phyloP scores from a whole-genome alignment of 2,329 filamentous ascomycete genomes.

The Epichloe amarillans region DNA sequence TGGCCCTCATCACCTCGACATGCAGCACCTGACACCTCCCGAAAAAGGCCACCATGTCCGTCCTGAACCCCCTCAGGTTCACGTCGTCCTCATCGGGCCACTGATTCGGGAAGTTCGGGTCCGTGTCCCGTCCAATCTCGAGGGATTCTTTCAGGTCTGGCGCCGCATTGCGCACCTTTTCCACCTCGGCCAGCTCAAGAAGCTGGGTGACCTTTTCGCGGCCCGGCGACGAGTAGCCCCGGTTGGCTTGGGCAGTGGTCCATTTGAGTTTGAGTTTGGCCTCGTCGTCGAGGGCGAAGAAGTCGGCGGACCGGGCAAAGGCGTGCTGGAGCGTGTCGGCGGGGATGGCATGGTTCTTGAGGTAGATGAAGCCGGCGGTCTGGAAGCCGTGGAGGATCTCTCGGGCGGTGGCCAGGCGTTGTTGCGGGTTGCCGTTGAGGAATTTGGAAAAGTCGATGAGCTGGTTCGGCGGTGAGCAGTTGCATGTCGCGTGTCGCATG shows the following conservation, averaged over 20 bases:
- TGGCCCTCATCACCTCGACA: slow-evolving; percentile 67
- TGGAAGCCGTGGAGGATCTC: slow-evolving; percentile 72
- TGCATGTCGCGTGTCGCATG: no score
- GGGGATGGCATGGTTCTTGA: slow-evolving; percentile 64
- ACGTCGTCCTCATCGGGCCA: slow-evolving; percentile 48
- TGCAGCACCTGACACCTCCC: slow-evolving; percentile 63
- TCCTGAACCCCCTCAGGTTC: slow-evolving; percentile 45
- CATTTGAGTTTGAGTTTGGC: slow-evolving; percentile 56
- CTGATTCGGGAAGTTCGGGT: slow-evolving; percentile 53
- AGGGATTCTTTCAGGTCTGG: slow-evolving; percentile 55
- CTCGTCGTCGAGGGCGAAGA: slow-evolving; percentile 51
- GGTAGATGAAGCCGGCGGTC: slow-evolving; percentile 78
- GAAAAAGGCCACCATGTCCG: slow-evolving; percentile 64
- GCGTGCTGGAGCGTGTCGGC: slow-evolving; percentile 42
- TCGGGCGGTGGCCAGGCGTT: slow-evolving; percentile 52
- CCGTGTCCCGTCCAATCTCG: slow-evolving; percentile 50
- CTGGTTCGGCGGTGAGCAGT: slow-evolving; percentile 4
- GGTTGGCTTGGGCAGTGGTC: slow-evolving; percentile 60
- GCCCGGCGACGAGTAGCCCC: slow-evolving; percentile 57
- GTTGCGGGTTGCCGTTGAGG: slow-evolving; percentile 43
- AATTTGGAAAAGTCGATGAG: slow-evolving; percentile 55
- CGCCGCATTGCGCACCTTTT: slow-evolving; percentile 39
- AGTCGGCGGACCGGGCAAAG: slow-evolving; percentile 55
- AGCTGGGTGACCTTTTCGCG: slow-evolving; percentile 57
- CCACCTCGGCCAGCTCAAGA: slow-evolving; percentile 40